These are phyloP conservation scores for Serendipita sp. DNA, from an alignment of 768 basidiomycete genomes.

Conservation along the genomic window DNA sequence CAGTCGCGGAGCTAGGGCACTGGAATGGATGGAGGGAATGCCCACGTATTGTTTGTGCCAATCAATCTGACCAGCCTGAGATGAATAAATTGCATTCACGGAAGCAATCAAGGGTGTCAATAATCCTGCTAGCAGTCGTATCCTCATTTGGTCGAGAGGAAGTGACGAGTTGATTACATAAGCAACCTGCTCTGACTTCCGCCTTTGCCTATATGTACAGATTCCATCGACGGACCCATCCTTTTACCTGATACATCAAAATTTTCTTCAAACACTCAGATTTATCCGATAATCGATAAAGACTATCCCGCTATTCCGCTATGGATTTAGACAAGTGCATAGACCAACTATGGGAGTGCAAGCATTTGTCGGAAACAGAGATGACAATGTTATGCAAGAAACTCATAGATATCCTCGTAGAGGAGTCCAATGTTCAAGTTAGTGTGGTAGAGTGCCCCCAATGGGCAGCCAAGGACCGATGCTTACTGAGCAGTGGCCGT, in stretches of 20 bases:
- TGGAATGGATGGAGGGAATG: conserved; percentile 40
- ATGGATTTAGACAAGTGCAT: conserved; percentile 20
- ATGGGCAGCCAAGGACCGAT: conserved; percentile 16
- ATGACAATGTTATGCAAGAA: conserved; percentile 28
- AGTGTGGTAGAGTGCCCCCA: no score
- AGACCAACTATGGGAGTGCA: conserved; percentile 26
- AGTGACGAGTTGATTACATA: neutral
- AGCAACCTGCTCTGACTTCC: neutral
- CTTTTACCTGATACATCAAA: neutral
- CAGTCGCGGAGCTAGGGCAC: conserved; percentile 42
- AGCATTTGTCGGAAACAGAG: conserved; percentile 27
- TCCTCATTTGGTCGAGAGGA: neutral
- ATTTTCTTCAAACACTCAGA: no score
- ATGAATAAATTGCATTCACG: conserved; percentile 31
- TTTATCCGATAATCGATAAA: no score
- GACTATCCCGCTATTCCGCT: no score
- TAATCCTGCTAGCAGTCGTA: neutral
- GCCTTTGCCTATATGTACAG: neutral
- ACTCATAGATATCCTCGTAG: conserved; percentile 26
- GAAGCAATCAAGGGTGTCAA: conserved; percentile 19
- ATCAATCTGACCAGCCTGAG: conserved; percentile 68
- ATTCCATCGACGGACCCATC: neutral
- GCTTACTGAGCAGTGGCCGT: neutral
- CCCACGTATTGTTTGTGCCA: conserved; percentile 75
- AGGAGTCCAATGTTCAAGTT: conserved; percentile 25